A percentile compares a stretch with the other conserved stretches of the same genome.
These are phyloP conservation scores for Coemansia sp. DNA, from an alignment of 192 early-diverging fungal species.

Conservation along the genomic window DNA sequence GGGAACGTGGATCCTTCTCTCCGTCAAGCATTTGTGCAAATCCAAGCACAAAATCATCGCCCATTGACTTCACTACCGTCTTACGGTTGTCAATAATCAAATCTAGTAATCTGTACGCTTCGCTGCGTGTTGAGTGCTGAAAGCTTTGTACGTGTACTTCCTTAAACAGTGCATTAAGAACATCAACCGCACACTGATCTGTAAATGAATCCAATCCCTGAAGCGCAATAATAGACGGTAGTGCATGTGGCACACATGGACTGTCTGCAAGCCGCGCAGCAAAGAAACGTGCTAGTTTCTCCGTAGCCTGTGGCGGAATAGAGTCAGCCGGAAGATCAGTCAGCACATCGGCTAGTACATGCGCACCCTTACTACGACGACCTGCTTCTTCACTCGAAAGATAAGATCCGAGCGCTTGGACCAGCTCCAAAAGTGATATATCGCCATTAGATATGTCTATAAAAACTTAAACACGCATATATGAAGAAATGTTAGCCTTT, in stretches of 20 bases:
- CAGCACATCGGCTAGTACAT: conserved; percentile 65
- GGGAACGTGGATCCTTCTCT: conserved; percentile 98
- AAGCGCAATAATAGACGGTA: conserved; percentile 65
- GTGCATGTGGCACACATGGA: conserved; percentile 63
- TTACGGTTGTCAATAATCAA: conserved; percentile 58
- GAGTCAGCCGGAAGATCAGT: conserved; percentile 36
- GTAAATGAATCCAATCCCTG: conserved; percentile 62
- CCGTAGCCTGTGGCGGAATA: conserved; percentile 42
- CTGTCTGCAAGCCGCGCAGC: conserved; percentile 72
- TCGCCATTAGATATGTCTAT: conserved; percentile 55
- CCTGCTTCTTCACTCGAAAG: conserved; percentile 82
- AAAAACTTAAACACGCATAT: not conserved
- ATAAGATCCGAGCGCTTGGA: conserved; percentile 72
- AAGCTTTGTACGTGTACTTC: conserved; percentile 89
- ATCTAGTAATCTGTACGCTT: conserved; percentile 73
- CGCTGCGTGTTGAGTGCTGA: conserved; percentile 79
- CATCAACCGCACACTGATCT: conserved; percentile 57
- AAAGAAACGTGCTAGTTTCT: conserved; percentile 70
- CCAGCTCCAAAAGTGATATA: conserved; percentile 68
- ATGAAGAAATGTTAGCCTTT: not conserved
- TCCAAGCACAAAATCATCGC: conserved; percentile 72
- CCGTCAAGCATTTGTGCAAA: conserved; percentile 90
- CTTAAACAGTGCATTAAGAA: conserved; percentile 63
- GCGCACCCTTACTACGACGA: conserved; percentile 78
- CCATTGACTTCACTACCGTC: conserved; percentile 63